phyloP scores from a whole-genome alignment of 371 early-diverging fungal genomes.

The Choanephora cucurbitarum region DNA sequence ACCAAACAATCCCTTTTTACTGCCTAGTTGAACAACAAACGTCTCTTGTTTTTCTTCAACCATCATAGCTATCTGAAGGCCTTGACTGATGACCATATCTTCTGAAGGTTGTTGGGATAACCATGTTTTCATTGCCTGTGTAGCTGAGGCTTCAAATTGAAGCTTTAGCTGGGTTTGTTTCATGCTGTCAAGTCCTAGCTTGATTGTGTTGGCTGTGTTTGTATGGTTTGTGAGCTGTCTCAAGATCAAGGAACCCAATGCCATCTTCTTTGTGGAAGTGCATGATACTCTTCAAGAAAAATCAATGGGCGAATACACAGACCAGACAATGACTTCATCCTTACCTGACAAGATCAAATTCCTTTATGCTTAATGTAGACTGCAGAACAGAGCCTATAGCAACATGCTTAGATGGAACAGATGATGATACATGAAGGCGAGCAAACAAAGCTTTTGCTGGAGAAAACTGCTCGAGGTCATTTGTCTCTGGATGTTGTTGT shows the following conservation, averaged over 20 bases:
- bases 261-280: slow-evolving; percentile 29
- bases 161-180: slow-evolving; percentile 36
- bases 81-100: slow-evolving; percentile 31
- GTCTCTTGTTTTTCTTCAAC: slow-evolving; percentile 9
- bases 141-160: slow-evolving; percentile 24
- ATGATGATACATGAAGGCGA: slow-evolving; percentile 3
- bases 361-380: slow-evolving; percentile 19
- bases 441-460: slow-evolving; percentile 17
- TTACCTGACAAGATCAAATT: slow-evolving; percentile 34
- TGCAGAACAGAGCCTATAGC: slow-evolving; percentile 15
- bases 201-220: slow-evolving; percentile 20
- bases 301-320: no score
- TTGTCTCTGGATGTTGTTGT: slow-evolving; percentile 1
- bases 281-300: slow-evolving; percentile 40
- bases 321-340: no score
- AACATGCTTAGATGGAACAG: slow-evolving; percentile 16
- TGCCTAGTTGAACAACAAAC: slow-evolving; percentile 37
- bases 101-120: slow-evolving; percentile 8
- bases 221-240: slow-evolving; percentile 22
- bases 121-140: slow-evolving; percentile 30
- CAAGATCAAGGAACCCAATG: slow-evolving; percentile 33
- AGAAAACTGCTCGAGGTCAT: not conserved
- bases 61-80: slow-evolving; percentile 15
- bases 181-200: slow-evolving; percentile 44
- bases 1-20: slow-evolving; percentile 38